Evolutionary conservation across 2,329 filamentous ascomycete genomes (phyloP), one percentile per base, ranked within the genome.

Genomic region (Fusarium luffae): DNA sequence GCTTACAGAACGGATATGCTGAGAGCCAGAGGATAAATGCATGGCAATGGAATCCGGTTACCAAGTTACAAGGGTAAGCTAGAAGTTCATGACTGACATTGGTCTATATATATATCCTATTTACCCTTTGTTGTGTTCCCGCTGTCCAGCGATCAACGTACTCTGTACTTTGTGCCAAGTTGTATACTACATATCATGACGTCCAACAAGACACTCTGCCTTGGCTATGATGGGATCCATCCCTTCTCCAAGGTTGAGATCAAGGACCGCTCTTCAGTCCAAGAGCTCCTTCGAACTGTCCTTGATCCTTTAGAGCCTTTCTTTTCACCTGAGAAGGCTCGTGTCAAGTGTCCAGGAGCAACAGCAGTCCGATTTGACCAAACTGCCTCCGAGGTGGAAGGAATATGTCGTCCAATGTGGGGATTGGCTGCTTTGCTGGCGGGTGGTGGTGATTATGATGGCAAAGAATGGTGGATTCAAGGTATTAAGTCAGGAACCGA

Each of bases 281-380:
- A 91, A 72, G 79, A 86, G 50, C 87, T 90, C 13, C 84, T 91
- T 16, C 80, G 81, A 40, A 85, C 88, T 5, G 82, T 94, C 12
- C 86, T 94, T 27, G 89, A 92, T 73, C 92, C 92, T 11, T 83
- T 94, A 7, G 84, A 89, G 63, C 86, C 89, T 4, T 92, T 92
- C 78, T 92, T 93, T 79, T 93, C 92, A 2, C 88, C 89, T 0
- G 76, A 83, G 44, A 86, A 87, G 74, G 88, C 90, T 13, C 84
- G 91, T 48, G 85, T 94, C 48, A 89, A 88, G 74, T 86, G 90
- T 25, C 86, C 86, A 2, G 92, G 92, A 7, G 88, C 86, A 16
- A 93, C 91, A 0, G 91, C 91, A 19, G 92, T 93, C 21, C 85
- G 91, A 27, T 94, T 94, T 77, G 92, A 94, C 76, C 90, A 93